phyloP scores from a whole-genome alignment of 1,284 basidiomycete genomes.

The Anthracocystis walkeri region DNA sequence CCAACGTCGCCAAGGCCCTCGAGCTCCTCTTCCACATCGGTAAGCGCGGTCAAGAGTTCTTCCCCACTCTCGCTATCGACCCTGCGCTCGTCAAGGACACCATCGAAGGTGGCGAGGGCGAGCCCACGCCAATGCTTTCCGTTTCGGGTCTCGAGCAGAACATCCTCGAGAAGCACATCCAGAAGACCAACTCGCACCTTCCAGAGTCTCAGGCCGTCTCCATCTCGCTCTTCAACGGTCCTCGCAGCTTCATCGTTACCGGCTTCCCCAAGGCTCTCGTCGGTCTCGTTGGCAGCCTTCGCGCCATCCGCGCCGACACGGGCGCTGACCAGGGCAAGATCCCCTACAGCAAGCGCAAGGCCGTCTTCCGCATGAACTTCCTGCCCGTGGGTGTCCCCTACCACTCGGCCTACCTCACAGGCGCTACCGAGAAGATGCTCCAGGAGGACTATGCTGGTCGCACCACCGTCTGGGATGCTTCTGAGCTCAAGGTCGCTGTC shows the following conservation, averaged over 20 bases:
- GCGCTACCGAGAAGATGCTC: constrained; percentile 80
- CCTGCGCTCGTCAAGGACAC: constrained; percentile 88
- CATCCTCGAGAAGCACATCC: constrained; percentile 82
- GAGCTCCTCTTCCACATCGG: constrained; percentile 94
- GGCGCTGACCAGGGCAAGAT: constrained; percentile 93
- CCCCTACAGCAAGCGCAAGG: constrained; percentile 93
- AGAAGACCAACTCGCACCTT: constrained; percentile 88
- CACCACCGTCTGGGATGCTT: constrained; percentile 76
- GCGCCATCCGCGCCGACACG: constrained; percentile 87
- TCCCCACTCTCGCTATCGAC: constrained; percentile 92
- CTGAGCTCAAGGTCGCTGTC: constrained; percentile 84
- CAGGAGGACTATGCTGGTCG: constrained; percentile 76
- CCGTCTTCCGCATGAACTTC: constrained; percentile 92
- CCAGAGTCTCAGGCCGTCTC: constrained; percentile 80
- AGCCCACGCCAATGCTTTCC: constrained; percentile 91
- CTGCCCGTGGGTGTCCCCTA: constrained; percentile 94
- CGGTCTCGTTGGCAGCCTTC: constrained; percentile 88
- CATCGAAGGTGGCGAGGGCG: constrained; percentile 90
- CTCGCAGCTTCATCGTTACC: constrained; percentile 90
- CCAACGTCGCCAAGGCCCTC: constrained; percentile 84
- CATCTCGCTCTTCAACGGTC: constrained; percentile 91
- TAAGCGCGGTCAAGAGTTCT: constrained; percentile 90
- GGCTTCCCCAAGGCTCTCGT: constrained; percentile 92
- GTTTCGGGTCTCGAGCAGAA: constrained; percentile 82
- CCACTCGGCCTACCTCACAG: constrained; percentile 87